These are phyloP conservation scores for Auricularia cornea DNA, from an alignment of 768 basidiomycete genomes.

Conservation along the genomic window DNA sequence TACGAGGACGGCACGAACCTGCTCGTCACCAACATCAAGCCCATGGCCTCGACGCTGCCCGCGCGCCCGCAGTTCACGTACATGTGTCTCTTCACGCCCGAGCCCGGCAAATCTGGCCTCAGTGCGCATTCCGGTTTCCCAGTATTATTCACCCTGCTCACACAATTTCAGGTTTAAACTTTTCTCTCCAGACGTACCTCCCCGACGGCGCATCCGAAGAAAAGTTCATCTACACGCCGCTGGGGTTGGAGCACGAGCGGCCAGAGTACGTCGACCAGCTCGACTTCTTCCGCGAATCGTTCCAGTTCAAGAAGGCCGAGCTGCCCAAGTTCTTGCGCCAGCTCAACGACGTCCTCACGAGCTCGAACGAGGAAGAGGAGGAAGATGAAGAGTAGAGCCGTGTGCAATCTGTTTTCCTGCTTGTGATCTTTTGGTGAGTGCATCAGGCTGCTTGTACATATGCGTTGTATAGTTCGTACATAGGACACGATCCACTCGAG, in stretches of 20 bases:
- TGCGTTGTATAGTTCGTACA: too few relatives aligned
- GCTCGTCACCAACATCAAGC: constrained; percentile 40
- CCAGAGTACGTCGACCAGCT: constrained; percentile 42
- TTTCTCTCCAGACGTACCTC: constrained; percentile 42
- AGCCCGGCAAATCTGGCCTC: constrained; percentile 28
- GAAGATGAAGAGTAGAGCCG: constrained; percentile 20
- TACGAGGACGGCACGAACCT: constrained; percentile 86
- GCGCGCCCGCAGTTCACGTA: neutral
- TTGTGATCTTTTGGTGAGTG: too few relatives aligned
- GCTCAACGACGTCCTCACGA: constrained; percentile 28
- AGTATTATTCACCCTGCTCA: neutral
- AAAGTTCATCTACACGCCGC: constrained; percentile 44
- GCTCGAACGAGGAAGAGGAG: constrained; percentile 21
- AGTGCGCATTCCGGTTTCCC: constrained; percentile 51
- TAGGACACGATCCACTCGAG: too few relatives aligned
- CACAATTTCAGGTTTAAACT: constrained; percentile 61
- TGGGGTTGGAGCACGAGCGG: constrained; percentile 53
- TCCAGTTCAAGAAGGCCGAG: constrained; percentile 63
- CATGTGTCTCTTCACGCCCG: constrained; percentile 36
- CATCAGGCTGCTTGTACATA: too few relatives aligned
- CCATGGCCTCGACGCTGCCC: neutral
- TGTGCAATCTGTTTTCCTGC: too few relatives aligned
- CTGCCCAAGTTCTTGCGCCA: constrained; percentile 59
- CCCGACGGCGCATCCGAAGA: constrained; percentile 27
- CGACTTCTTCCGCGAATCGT: constrained; percentile 51